Evolutionary conservation across 2,329 filamentous ascomycete species (phyloP), one percentile per base, ranked within the genome.

Genomic region (Ophiostoma australiae): DNA sequence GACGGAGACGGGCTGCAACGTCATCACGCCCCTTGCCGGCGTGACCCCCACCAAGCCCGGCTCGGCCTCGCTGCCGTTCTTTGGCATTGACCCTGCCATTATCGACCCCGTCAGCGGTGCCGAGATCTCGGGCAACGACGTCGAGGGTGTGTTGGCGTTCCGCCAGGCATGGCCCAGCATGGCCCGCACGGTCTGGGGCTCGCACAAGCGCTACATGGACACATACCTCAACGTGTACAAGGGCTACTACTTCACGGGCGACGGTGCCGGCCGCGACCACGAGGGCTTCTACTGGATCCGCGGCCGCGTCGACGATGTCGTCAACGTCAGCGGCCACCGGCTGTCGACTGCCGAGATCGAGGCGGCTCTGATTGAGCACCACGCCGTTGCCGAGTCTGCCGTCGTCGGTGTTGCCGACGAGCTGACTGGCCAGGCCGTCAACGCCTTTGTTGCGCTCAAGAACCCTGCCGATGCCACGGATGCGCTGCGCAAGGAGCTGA

Each of bases 231-330:
- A 96, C 77, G 94, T 97, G 11, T 99, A 99, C 86, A 93, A 93
- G 83, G 95, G 94, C 73, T 97, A 96, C 84, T 99, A 99, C 82
- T 96, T 95, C 83, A 95, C 92, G 20, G 92, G 92, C 72, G 95
- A 99, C 79, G 95, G 95, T 78, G 95, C 95, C 71, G 95, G 92
- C 72, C 92, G 95, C 78, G 95, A 99, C 80, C 91, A 97, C 81
- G 95, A 99, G 77, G 95, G 95, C 71, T 99, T 97, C 85, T 99
- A 98, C 88, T 99, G 95, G 95, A 99, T 99, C 80, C 92, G 95
- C 74, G 95, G 95, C 75, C 93, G 95, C 81, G 95, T 99, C 70
- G 95, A 99, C 79, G 95, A 99, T 77, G 95, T 99, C 63, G 94
- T 99, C 80, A 99, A 99, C 81, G 95, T 99, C 73, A 95, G 91